Evolutionary conservation across 768 basidiomycete genomes (phyloP).

Genomic region (Termitomyces sp.): DNA sequence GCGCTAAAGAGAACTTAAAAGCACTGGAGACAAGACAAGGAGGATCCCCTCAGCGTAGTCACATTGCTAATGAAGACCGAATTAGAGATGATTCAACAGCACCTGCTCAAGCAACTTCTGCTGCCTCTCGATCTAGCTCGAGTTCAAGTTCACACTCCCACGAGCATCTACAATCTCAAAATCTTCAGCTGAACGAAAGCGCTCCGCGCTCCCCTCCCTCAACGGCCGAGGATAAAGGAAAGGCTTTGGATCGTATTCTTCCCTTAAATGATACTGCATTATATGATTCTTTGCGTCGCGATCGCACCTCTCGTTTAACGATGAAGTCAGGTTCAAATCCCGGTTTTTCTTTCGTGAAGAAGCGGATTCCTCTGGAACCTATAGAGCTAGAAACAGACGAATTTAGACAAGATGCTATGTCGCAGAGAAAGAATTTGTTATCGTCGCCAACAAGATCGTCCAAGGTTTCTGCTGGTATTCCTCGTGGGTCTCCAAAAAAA

Average conservation of each 20-base stretch:
- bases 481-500: conserved; percentile 36
- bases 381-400: conserved; percentile 29
- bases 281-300: conserved; percentile 16
- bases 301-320: conserved; percentile 21
- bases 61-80: not conserved
- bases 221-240: conserved; percentile 7
- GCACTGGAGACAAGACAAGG: conserved; percentile 15
- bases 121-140: not conserved
- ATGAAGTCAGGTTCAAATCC: not conserved
- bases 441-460: conserved; percentile 24
- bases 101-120: not conserved
- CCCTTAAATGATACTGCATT: not conserved
- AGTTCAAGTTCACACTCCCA: conserved; percentile 1
- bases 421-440: conserved; percentile 12
- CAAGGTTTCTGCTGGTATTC: conserved; percentile 27
- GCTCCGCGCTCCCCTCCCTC: conserved; percentile 2
- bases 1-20: conserved; percentile 13
- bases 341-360: conserved; percentile 33
- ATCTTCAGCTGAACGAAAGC: not conserved
- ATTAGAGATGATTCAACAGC: not conserved
- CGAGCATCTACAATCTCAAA: not conserved
- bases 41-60: conserved; percentile 14
- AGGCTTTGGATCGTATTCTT: not conserved
- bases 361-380: conserved; percentile 28
- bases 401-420: conserved; percentile 10